Evolutionary conservation across 2,329 filamentous ascomycete species (phyloP), one percentile per base, ranked within the genome.

Genomic region (Pseudopyricularia cyperi): DNA sequence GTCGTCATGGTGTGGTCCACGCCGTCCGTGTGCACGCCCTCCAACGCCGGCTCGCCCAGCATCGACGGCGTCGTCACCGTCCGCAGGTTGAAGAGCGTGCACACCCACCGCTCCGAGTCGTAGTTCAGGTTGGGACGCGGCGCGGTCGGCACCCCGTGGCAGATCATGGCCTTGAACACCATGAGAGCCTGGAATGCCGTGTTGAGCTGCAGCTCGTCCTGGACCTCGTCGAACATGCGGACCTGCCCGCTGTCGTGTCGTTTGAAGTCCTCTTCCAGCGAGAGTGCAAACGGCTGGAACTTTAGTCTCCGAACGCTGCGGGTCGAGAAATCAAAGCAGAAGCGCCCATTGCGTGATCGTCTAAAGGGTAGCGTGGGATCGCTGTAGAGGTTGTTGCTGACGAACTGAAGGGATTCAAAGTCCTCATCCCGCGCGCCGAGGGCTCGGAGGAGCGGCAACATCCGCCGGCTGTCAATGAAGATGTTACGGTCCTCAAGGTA

Each of bases 1-100:
- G 59, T 61, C 15, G 62, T 64, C 62, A 65, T 63, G 53, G 62
- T 65, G 56, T 63, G 60, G 48, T 65, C 63, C 48, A 61, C 60
- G 42, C 63, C 63, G 48, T 65, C 63, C 1, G 59, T 57, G 57
- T 65, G 63, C 30, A 65, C 60, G 24, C 63, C 63, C 53, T 65
- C 63, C 17, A 65, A 54, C 3, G 63, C 62, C 2, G 63, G 63
- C 52, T 65, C 61, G 24, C 63, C 63, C 15, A 62, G 52, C 19
- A 63, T 55, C 8, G 58, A 55, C 14, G 55, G 52, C 17, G 56
- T 61, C n/a, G 63, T 65, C 17, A 58, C 50, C 4, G 63, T 65
- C 35, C 61, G 63, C 7, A 63, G 51, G 54, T 57, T 59, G 58
- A 64, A 64, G 3, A 63, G 53, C 15, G 60, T 63, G 53, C 58